phyloP scores from a whole-genome alignment of 1,284 basidiomycete species.

The Paramarasmius palmivorus region DNA sequence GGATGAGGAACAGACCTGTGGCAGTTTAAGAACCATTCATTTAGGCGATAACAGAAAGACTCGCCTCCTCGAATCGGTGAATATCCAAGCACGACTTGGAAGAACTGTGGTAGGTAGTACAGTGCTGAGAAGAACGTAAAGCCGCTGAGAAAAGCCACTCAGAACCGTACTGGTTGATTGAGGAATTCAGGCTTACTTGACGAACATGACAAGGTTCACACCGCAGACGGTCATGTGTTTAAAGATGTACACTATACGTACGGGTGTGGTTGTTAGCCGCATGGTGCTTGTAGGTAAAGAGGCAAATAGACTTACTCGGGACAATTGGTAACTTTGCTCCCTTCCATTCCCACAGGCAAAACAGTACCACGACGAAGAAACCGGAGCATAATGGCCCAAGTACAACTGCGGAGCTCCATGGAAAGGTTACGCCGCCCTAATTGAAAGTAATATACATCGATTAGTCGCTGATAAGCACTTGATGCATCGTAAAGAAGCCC shows the following conservation, averaged over 20 bases:
- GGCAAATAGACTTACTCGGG: conserved; percentile 47
- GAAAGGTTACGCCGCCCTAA: conserved; percentile 68
- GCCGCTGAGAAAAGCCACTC: conserved; percentile 33
- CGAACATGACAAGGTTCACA: conserved; percentile 68
- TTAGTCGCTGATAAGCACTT: too few species aligned
- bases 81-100: conserved; percentile 69
- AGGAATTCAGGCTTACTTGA: conserved; percentile 42
- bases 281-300: not conserved
- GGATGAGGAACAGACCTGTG: conserved; percentile 63
- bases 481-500: not conserved
- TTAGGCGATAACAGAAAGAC: not conserved
- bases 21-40: not conserved
- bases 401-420: conserved; percentile 66
- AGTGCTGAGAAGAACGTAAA: conserved; percentile 62
- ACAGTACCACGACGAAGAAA: conserved; percentile 51
- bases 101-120: conserved; percentile 74
- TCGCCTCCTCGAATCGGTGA: conserved; percentile 50
- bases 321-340: conserved; percentile 68
- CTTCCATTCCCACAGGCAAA: conserved; percentile 76
- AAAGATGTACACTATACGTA: conserved; percentile 68
- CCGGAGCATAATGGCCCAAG: conserved; percentile 64
- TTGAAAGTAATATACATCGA: not conserved
- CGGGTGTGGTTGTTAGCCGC: not conserved
- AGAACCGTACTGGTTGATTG: not conserved
- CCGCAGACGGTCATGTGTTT: conserved; percentile 67